A percentile compares a stretch with the other conserved stretches of the same genome.
These are phyloP conservation scores for Penicillium pulvis DNA, from an alignment of 495 filamentous ascomycete genomes.

Conservation along the genomic window DNA sequence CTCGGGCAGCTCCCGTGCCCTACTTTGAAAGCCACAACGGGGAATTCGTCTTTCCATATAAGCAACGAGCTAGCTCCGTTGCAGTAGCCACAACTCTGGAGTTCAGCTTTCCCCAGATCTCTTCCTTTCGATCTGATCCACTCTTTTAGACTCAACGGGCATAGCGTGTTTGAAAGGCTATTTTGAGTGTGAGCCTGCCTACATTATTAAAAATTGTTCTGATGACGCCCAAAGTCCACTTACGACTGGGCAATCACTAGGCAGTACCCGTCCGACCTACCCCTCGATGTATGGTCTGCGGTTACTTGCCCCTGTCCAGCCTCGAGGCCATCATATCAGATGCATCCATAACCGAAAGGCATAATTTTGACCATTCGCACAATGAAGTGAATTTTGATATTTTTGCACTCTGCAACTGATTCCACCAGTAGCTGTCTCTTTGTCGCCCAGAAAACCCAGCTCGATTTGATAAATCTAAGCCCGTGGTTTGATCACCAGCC, in stretches of 20 bases:
- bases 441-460: neutral
- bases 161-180: constrained; percentile 18
- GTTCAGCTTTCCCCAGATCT: constrained; percentile 28
- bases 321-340: neutral
- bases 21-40: constrained; percentile 24
- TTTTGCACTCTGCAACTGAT: neutral
- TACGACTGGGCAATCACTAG: neutral
- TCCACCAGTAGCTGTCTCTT: neutral
- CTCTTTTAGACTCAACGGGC: constrained; percentile 22
- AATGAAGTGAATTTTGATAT: neutral
- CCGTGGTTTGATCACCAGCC: neutral
- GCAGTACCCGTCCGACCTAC: neutral
- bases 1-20: constrained; percentile 15
- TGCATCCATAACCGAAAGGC: neutral
- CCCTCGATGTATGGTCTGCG: neutral
- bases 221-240: neutral
- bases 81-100: constrained; percentile 18
- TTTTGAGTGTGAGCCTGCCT: constrained; percentile 5
- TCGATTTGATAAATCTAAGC: neutral
- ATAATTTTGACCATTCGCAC: neutral
- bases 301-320: neutral
- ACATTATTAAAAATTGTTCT: neutral
- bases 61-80: constrained; percentile 19
- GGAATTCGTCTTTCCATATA: constrained; percentile 15
- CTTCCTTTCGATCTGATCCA: constrained; percentile 19